A percentile compares a stretch with the other conserved stretches of the same genome.
phyloP scores from a whole-genome alignment of 495 filamentous ascomycete genomes.

The Lasiosphaeriaceae sp. region DNA sequence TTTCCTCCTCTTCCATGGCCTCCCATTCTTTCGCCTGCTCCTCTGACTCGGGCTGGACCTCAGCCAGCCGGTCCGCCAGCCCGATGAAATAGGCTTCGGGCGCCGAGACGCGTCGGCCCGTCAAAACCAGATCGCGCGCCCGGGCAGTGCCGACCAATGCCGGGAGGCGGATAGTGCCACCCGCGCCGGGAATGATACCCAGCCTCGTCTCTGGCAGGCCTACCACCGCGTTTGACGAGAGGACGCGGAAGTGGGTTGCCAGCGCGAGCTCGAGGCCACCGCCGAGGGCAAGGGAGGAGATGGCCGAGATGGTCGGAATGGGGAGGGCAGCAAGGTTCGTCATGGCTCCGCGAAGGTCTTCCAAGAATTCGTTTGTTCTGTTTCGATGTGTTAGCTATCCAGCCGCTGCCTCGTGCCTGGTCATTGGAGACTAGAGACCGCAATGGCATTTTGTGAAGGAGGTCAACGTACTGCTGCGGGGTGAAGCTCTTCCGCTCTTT shows the following conservation, averaged over 20 bases:
- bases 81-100: conserved; percentile 81
- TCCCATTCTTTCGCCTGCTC: conserved; percentile 35
- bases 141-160: conserved; percentile 66
- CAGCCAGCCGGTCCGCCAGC: conserved; percentile 76
- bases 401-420: no score
- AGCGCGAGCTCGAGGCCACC: conserved; percentile 91
- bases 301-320: conserved; percentile 83
- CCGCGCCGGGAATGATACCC: conserved; percentile 91
- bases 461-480: conserved; percentile 53
- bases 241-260: conserved; percentile 78
- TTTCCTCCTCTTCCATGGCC: conserved; percentile 32
- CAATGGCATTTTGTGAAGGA: not conserved
- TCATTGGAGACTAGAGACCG: no score
- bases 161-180: conserved; percentile 84
- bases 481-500: conserved; percentile 80
- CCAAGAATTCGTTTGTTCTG: conserved; percentile 73
- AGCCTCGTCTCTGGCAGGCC: conserved; percentile 87
- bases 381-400: not conserved
- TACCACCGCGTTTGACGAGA: conserved; percentile 66
- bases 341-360: conserved; percentile 68
- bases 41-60: conserved; percentile 60
- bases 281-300: conserved; percentile 78
- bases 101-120: conserved; percentile 73
- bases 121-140: conserved; percentile 81
- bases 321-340: conserved; percentile 62